phyloP scores from a whole-genome alignment of 1,284 basidiomycete genomes.

The Melampsora abietis-canadensis region DNA sequence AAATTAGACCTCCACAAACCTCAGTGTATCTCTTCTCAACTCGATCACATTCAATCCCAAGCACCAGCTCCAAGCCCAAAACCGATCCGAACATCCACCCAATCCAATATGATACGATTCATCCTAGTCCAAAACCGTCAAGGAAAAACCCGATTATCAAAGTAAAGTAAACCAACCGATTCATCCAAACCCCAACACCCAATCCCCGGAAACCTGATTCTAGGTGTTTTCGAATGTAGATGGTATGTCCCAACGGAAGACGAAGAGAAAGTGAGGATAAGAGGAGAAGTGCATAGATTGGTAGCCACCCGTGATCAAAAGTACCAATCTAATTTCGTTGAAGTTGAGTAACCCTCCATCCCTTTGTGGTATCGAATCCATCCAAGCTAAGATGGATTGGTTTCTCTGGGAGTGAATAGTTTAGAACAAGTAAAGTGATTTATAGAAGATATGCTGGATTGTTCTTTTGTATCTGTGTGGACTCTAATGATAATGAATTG shows the following conservation, averaged over 20 bases:
- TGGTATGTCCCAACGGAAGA: conserved; percentile 46
- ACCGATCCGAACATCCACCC: no score
- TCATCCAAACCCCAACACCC: background rate
- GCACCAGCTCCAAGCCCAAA: no score
- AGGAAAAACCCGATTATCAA: conserved; percentile 92
- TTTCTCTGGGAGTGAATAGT: conserved; percentile 62
- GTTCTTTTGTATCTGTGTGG: conserved; percentile 96
- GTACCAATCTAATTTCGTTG: conserved; percentile 98
- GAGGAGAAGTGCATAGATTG: conserved; percentile 90
- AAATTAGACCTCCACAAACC: no score
- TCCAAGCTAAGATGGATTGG: no score
- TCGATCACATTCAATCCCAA: no score
- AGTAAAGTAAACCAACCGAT: conserved; percentile 79
- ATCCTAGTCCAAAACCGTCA: conserved; percentile 66
- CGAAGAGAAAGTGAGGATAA: conserved; percentile 70
- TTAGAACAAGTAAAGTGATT: conserved; percentile 90
- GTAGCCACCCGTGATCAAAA: conserved; percentile 97
- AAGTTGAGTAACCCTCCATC: conserved; percentile 16
- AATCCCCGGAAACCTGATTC: background rate
- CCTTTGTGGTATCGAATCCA: no score
- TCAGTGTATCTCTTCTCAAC: no score
- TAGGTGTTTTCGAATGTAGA: background rate
- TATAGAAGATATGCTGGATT: conserved; percentile 94
- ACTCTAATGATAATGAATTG: conserved; percentile 95
- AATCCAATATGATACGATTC: conserved; percentile 30